phyloP scores from a whole-genome alignment of 305 asterid species.

The Solanum chacoense region DNA sequence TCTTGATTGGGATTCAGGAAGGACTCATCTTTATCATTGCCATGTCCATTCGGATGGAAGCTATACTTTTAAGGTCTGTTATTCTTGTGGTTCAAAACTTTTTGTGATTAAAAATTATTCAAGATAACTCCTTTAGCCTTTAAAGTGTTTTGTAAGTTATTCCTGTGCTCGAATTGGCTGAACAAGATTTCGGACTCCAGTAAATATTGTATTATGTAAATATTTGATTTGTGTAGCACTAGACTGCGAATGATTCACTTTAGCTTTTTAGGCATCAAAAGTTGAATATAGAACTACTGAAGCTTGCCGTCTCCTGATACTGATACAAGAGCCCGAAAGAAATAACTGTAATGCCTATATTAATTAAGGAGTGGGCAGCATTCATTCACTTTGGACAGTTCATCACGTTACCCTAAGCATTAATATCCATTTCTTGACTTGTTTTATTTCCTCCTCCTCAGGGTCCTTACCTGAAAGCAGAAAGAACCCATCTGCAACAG shows the following conservation, averaged over 20 bases:
- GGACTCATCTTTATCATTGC: slow-evolving; percentile 47
- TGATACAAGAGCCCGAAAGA: neutral
- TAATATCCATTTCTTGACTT: neutral
- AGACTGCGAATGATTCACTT: neutral
- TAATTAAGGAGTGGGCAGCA: neutral
- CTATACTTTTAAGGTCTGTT: slow-evolving; percentile 48
- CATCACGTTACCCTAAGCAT: neutral
- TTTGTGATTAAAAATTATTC: neutral
- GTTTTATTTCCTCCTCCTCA: slow-evolving; percentile 17
- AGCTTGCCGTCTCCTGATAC: neutral
- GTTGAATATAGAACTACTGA: neutral
- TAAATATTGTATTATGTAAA: neutral
- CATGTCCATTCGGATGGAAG: slow-evolving; percentile 34
- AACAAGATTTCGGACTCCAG: neutral
- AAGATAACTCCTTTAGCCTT: neutral
- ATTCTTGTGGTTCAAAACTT: neutral
- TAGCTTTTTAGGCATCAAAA: neutral
- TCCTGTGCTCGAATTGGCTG: neutral
- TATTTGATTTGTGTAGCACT: neutral
- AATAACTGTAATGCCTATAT: neutral
- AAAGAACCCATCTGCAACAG: slow-evolving; percentile 61
- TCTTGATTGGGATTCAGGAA: slow-evolving; percentile 54
- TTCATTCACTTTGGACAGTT: neutral
- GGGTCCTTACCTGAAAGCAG: slow-evolving; percentile 60
- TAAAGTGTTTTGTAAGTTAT: neutral